These are phyloP conservation scores for Rossbeevera mucosa DNA, from an alignment of 768 basidiomycete species.

Conservation along the genomic window DNA sequence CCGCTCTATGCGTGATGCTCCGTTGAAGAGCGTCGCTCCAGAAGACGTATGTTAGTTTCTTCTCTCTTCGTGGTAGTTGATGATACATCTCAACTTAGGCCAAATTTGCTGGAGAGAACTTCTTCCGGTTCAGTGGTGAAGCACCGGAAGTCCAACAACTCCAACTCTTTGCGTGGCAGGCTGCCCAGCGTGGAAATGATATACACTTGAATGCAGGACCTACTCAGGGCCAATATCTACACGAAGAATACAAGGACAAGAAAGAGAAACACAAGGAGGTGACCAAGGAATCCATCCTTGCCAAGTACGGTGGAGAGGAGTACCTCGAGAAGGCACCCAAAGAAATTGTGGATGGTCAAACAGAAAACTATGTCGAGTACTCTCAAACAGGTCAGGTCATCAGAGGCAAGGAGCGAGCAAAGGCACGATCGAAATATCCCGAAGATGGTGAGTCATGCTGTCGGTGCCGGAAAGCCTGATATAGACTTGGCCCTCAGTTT, in stretches of 20 bases:
- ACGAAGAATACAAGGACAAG: slow-evolving; percentile 87
- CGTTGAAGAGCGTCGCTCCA: slow-evolving; percentile 64
- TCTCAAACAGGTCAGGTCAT: slow-evolving; percentile 86
- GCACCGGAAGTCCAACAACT: slow-evolving; percentile 88
- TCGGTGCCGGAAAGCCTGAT: not conserved
- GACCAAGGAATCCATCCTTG: slow-evolving; percentile 83
- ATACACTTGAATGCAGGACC: slow-evolving; percentile 95
- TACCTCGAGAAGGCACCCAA: slow-evolving; percentile 87
- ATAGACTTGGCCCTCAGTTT: slow-evolving; percentile 46
- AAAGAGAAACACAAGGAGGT: slow-evolving; percentile 89
- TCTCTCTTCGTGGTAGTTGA: not conserved
- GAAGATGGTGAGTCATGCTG: slow-evolving; percentile 73
- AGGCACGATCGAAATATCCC: slow-evolving; percentile 87
- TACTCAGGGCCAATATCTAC: slow-evolving; percentile 89
- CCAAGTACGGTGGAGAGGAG: slow-evolving; percentile 91
- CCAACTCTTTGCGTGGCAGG: slow-evolving; percentile 97
- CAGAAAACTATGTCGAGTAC: slow-evolving; percentile 97
- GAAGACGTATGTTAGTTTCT: slow-evolving; percentile 67
- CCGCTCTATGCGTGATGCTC: slow-evolving; percentile 98
- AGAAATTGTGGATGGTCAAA: slow-evolving; percentile 92
- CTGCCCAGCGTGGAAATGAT: slow-evolving; percentile 87
- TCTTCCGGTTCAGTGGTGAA: slow-evolving; percentile 86
- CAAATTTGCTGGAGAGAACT: slow-evolving; percentile 95
- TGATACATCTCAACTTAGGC: slow-evolving; percentile 44
- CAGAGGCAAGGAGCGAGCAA: slow-evolving; percentile 86